These are phyloP conservation scores for Penicillium macrosclerotiorum DNA, from an alignment of 495 filamentous ascomycete genomes.

Conservation along the genomic window DNA sequence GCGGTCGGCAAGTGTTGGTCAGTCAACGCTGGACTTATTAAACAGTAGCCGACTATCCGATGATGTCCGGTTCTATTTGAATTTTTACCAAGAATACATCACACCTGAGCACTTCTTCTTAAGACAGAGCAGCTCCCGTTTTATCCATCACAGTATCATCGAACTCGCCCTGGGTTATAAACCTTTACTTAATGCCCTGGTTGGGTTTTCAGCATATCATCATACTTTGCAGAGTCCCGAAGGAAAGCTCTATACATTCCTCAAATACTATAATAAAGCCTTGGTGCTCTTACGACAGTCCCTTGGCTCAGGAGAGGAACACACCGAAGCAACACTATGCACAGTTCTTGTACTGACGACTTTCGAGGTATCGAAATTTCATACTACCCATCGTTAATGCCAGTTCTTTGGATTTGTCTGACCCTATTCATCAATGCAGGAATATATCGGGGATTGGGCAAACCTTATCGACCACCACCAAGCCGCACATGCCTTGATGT, in stretches of 20 bases:
- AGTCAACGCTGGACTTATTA: slow-evolving; percentile 27
- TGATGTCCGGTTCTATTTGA: slow-evolving; percentile 75
- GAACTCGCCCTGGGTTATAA: slow-evolving; percentile 74
- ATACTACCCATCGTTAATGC: background rate
- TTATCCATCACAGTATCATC: slow-evolving; percentile 68
- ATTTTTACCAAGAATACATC: slow-evolving; percentile 72
- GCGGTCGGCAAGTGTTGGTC: slow-evolving; percentile 34
- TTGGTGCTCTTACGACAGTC: slow-evolving; percentile 72
- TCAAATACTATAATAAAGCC: slow-evolving; percentile 87
- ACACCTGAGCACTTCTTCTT: slow-evolving; percentile 79
- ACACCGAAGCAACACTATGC: slow-evolving; percentile 72
- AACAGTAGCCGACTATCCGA: slow-evolving; percentile 50
- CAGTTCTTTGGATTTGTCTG: background rate
- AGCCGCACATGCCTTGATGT: slow-evolving; percentile 80
- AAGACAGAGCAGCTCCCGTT: slow-evolving; percentile 62
- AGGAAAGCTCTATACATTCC: slow-evolving; percentile 74
- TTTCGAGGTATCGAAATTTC: slow-evolving; percentile 68
- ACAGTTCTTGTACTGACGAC: slow-evolving; percentile 91
- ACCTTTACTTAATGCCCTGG: slow-evolving; percentile 81
- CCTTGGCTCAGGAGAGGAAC: slow-evolving; percentile 64
- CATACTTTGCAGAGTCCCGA: slow-evolving; percentile 64
- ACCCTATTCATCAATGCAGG: slow-evolving; percentile 47
- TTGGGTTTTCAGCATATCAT: slow-evolving; percentile 90
- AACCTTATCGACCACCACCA: slow-evolving; percentile 90
- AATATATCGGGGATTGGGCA: slow-evolving; percentile 92